Conservation (phyloP, 805 yeast genomes). For the Wickerhamiella kurtzmanii region DNA sequence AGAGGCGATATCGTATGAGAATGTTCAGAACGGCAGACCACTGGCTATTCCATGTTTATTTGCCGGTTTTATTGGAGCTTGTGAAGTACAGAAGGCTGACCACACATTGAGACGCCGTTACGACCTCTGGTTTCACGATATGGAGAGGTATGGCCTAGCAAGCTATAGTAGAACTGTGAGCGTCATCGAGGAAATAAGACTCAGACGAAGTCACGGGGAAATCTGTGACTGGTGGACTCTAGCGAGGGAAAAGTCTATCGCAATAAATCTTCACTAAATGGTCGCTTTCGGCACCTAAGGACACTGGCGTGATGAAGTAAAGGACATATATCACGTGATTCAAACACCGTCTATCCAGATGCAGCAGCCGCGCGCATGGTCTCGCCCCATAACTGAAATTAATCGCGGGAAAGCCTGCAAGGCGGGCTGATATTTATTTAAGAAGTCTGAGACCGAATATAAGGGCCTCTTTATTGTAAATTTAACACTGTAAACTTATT, state of each 20-base stretch:
- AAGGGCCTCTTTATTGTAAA: too few relatives aligned
- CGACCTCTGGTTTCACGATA: constrained; percentile 1
- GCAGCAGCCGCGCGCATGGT: too few relatives aligned
- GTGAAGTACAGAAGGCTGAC: not conserved
- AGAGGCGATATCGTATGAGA: not conserved
- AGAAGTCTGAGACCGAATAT: too few relatives aligned
- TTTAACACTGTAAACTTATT: too few relatives aligned
- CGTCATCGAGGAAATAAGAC: not conserved
- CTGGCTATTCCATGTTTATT: not conserved
- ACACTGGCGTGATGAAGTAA: too few relatives aligned
- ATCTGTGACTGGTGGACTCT: constrained; percentile 1
- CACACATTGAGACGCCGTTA: not conserved
- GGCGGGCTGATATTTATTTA: too few relatives aligned
- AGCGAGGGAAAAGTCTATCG: not conserved
- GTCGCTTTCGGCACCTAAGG: too few relatives aligned
- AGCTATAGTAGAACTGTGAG: not conserved
- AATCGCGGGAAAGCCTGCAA: too few relatives aligned
- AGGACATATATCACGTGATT: too few relatives aligned
- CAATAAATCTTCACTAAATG: not conserved
- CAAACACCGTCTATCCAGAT: too few relatives aligned
- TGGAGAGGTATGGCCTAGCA: not conserved
- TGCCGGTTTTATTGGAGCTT: not conserved
- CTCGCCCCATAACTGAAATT: too few relatives aligned
- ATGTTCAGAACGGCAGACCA: not conserved
- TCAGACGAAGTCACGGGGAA: not conserved